Evolutionary conservation across 441 rosid genomes (phyloP).

Genomic region (Euphorbia celastroides): DNA sequence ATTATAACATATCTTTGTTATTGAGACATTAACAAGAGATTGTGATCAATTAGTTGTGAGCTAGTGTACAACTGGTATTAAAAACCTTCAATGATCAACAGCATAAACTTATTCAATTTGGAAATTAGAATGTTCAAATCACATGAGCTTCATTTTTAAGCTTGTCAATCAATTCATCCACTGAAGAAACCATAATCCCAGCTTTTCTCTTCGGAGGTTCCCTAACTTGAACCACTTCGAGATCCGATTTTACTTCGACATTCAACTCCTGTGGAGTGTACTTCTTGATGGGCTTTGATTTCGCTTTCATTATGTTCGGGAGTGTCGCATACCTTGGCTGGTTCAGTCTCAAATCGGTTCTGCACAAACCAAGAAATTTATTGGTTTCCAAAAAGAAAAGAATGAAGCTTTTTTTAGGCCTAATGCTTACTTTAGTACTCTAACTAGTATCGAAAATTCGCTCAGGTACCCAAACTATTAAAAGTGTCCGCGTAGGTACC

Average conservation of each 20-base stretch:
- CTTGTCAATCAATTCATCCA: conserved; percentile 75
- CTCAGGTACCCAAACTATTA: too few relatives aligned
- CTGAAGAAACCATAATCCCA: conserved; percentile 57
- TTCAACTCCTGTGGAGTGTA: conserved; percentile 59
- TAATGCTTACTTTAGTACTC: too few relatives aligned
- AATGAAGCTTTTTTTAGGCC: too few relatives aligned
- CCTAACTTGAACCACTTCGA: conserved; percentile 62
- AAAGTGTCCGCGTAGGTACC: too few relatives aligned
- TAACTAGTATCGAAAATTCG: too few relatives aligned
- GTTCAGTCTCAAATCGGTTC: conserved; percentile 87
- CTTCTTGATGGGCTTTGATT: conserved; percentile 74
- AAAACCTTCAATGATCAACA: neutral
- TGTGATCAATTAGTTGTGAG: neutral
- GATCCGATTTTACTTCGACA: conserved; percentile 51
- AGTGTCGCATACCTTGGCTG: conserved; percentile 94
- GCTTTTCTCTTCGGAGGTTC: conserved; percentile 84
- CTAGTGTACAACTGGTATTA: neutral
- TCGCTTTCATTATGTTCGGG: conserved; percentile 95
- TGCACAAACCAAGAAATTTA: conserved; percentile 26
- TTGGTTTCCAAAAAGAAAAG: neutral
- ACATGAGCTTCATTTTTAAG: conserved; percentile 76
- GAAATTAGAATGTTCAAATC: conserved; percentile 29
- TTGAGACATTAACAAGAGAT: too few relatives aligned
- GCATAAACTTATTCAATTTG: neutral
- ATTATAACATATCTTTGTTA: too few relatives aligned